Evolutionary conservation across 805 yeast genomes (phyloP).

Genomic region (Hanseniaspora valbyensis): DNA sequence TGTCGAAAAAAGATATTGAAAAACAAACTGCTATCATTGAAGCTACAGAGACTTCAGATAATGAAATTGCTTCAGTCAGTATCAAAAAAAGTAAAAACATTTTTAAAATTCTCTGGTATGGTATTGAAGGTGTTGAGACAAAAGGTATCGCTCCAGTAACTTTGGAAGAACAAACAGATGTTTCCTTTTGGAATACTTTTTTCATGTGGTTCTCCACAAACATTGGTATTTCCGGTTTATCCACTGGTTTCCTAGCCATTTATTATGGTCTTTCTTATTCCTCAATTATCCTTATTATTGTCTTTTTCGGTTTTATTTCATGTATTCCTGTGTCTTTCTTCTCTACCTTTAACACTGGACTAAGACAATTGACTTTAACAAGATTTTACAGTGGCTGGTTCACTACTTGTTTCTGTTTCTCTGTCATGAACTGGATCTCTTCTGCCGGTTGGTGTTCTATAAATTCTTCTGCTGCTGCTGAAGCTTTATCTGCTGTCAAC

Average conservation of each 20-base stretch:
- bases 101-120: conserved; percentile 12
- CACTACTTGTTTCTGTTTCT: conserved; percentile 58
- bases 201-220: conserved; percentile 92
- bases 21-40: background rate
- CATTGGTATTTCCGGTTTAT: conserved; percentile 74
- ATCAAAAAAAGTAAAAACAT: conserved; percentile 2
- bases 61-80: background rate
- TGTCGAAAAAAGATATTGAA: background rate
- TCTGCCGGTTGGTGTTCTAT: conserved; percentile 96
- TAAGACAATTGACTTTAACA: conserved; percentile 78
- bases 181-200: conserved; percentile 30
- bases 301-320: conserved; percentile 69
- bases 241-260: conserved; percentile 61
- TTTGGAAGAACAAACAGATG: conserved; percentile 43
- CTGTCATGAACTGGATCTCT: conserved; percentile 66
- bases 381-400: conserved; percentile 66
- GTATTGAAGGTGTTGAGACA: conserved; percentile 16
- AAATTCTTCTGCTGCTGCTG: conserved; percentile 82
- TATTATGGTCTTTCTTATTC: conserved; percentile 62
- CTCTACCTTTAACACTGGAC: conserved; percentile 78
- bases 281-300: conserved; percentile 52
- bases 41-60: background rate
- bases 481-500: conserved; percentile 67
- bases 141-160: conserved; percentile 38
- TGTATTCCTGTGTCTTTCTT: conserved; percentile 69